Percentiles rank a stretch among this genome's conserved stretches.
Evolutionary conservation across 345 rosid genomes (phyloP).

Genomic region (Eucalyptus paniculata): DNA sequence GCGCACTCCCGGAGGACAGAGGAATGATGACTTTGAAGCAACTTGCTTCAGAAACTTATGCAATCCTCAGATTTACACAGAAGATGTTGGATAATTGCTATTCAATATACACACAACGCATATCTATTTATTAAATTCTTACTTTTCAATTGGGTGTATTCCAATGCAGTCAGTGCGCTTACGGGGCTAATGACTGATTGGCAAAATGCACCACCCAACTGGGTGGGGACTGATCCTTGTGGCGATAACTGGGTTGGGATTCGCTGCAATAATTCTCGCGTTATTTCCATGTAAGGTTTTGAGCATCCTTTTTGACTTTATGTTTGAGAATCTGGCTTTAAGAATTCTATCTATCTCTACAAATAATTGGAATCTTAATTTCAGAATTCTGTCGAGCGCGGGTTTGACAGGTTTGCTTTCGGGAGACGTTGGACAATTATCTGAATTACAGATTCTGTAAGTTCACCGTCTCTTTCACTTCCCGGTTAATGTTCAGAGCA

Average conservation of each 20-base stretch:
- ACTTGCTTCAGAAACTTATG: background rate
- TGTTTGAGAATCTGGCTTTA: background rate
- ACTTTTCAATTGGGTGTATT: background rate
- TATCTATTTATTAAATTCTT: background rate
- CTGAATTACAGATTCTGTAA: constrained; percentile 59
- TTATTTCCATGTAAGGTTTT: constrained; percentile 42
- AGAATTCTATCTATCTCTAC: background rate
- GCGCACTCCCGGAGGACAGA: background rate
- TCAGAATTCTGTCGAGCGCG: constrained; percentile 51
- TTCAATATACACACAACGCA: background rate
- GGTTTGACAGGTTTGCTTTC: constrained; percentile 43
- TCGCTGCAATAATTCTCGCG: constrained; percentile 27
- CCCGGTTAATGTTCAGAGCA: background rate
- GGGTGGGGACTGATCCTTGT: constrained; percentile 74
- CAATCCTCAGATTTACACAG: background rate
- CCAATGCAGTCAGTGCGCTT: constrained; percentile 32
- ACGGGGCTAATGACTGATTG: constrained; percentile 20
- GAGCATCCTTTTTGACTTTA: background rate
- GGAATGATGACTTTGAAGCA: background rate
- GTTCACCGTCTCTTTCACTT: background rate
- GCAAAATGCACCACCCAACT: constrained; percentile 39
- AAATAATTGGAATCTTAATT: background rate
- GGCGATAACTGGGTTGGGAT: constrained; percentile 63
- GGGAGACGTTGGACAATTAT: constrained; percentile 35
- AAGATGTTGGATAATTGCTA: background rate